Conservation (phyloP, 2,329 filamentous ascomycete genomes). For the Ceratocystis diversiconidia region DNA sequence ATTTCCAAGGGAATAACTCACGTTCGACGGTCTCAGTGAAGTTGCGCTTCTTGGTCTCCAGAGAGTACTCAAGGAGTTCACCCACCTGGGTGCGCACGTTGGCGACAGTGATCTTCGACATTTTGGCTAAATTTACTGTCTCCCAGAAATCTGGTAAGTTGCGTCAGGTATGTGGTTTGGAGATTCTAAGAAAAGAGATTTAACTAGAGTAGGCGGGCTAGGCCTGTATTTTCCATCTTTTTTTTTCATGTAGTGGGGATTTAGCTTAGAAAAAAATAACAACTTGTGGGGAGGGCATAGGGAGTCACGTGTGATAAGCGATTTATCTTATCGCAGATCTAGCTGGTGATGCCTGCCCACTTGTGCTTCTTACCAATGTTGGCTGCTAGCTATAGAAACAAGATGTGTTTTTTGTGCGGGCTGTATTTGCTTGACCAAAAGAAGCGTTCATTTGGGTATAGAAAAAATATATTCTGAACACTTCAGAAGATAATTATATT, state of each 20-base stretch:
- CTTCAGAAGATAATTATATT: neutral
- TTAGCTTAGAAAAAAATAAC: neutral
- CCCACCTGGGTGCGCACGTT: slow-evolving; percentile 92
- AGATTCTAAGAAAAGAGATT: slow-evolving; percentile 10
- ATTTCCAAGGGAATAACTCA: slow-evolving; percentile 19
- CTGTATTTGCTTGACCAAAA: neutral
- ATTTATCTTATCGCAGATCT: neutral
- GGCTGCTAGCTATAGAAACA: neutral
- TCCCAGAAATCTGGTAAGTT: slow-evolving; percentile 42
- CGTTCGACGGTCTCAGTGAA: slow-evolving; percentile 83
- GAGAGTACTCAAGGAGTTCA: slow-evolving; percentile 89
- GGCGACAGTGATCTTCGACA: slow-evolving; percentile 84
- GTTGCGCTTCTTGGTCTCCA: slow-evolving; percentile 91
- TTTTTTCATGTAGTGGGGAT: slow-evolving; percentile 7
- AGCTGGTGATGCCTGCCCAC: neutral
- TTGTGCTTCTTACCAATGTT: neutral
- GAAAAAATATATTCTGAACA: neutral
- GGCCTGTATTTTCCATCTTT: neutral
- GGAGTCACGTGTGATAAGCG: slow-evolving; percentile 10
- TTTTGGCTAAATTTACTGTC: slow-evolving; percentile 50
- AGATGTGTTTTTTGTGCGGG: neutral
- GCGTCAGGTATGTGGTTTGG: slow-evolving; percentile 13
- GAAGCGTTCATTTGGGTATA: neutral
- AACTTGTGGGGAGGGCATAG: slow-evolving; percentile 18
- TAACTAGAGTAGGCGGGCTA: neutral